These are phyloP conservation scores for Delphinella strobiligena DNA, from an alignment of 2,329 filamentous ascomycete species.

Conservation along the genomic window DNA sequence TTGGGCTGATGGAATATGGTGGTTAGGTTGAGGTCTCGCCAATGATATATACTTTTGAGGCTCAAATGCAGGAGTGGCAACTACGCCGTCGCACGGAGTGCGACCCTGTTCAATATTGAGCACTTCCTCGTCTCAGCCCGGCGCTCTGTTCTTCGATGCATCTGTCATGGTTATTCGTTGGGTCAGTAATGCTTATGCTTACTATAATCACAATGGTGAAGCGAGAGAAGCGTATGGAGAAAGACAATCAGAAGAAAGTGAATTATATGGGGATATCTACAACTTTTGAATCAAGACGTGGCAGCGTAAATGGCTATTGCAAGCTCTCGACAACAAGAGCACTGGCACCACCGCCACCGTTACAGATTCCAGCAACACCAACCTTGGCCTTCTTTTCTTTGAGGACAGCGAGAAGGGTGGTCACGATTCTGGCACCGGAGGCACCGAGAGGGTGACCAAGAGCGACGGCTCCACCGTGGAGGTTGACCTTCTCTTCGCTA, in stretches of 20 bases:
- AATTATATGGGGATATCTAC: background rate
- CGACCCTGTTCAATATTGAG: too few species aligned
- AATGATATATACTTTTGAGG: too few species aligned
- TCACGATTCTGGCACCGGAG: slow-evolving; percentile 85
- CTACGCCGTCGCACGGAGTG: too few species aligned
- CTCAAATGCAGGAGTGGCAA: too few species aligned
- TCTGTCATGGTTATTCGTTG: too few species aligned
- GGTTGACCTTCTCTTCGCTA: slow-evolving; percentile 76
- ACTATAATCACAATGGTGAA: too few species aligned
- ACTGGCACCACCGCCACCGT: slow-evolving; percentile 90
- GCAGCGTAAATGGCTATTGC: slow-evolving; percentile 6
- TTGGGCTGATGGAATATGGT: too few species aligned
- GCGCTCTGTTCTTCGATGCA: too few species aligned
- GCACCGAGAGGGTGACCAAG: slow-evolving; percentile 91
- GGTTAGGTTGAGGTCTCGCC: too few species aligned
- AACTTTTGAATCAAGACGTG: background rate
- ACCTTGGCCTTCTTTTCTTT: slow-evolving; percentile 88
- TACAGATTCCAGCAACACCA: slow-evolving; percentile 91
- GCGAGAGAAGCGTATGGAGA: too few species aligned
- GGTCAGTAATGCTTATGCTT: too few species aligned
- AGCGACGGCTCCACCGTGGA: slow-evolving; percentile 78
- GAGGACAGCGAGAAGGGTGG: slow-evolving; percentile 79
- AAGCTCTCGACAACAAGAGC: slow-evolving; percentile 72
- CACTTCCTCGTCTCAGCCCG: too few species aligned
- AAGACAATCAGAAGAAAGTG: background rate